These are phyloP conservation scores for Nyctanthes arbortristis DNA, from an alignment of 257 asterid genomes.

Conservation along the genomic window DNA sequence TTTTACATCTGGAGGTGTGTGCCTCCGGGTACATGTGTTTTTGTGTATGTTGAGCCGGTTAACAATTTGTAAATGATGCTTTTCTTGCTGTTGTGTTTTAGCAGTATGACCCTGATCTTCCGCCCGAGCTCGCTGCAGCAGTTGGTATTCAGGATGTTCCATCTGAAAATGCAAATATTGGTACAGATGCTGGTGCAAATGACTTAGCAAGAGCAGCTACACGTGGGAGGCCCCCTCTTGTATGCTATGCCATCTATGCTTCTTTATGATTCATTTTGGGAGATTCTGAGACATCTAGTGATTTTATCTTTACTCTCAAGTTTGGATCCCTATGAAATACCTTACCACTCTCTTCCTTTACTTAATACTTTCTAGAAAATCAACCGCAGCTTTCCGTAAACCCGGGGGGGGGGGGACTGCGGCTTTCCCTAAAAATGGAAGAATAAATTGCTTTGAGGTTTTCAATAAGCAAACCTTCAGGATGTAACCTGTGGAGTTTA, in stretches of 20 bases:
- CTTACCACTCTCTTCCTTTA: slow-evolving; percentile 1
- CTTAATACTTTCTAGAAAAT: slow-evolving; percentile 1
- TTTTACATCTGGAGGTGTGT: slow-evolving; percentile 10
- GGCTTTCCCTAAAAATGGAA: neutral
- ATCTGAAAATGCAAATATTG: slow-evolving; percentile 54
- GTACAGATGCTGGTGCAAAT: slow-evolving; percentile 56
- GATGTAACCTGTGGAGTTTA: neutral
- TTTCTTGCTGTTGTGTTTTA: slow-evolving; percentile 37
- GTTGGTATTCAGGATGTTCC: slow-evolving; percentile 68
- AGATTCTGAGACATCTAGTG: neutral
- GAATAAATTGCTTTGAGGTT: neutral
- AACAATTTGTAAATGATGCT: slow-evolving; percentile 5
- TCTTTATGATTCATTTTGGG: neutral
- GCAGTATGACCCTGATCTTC: slow-evolving; percentile 98
- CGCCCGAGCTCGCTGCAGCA: slow-evolving; percentile 98
- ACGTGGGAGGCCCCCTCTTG: slow-evolving; percentile 61
- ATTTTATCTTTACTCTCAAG: slow-evolving; percentile 7
- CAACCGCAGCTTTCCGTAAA: neutral
- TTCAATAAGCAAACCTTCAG: neutral
- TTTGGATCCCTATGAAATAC: neutral
- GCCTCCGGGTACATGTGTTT: neutral
- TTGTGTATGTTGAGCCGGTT: slow-evolving; percentile 11
- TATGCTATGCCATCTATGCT: slow-evolving; percentile 46
- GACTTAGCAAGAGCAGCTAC: slow-evolving; percentile 56
- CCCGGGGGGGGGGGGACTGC: no score